These are phyloP conservation scores for Solanum pimpinellifolium DNA, from an alignment of 257 asterid species.

Conservation along the genomic window DNA sequence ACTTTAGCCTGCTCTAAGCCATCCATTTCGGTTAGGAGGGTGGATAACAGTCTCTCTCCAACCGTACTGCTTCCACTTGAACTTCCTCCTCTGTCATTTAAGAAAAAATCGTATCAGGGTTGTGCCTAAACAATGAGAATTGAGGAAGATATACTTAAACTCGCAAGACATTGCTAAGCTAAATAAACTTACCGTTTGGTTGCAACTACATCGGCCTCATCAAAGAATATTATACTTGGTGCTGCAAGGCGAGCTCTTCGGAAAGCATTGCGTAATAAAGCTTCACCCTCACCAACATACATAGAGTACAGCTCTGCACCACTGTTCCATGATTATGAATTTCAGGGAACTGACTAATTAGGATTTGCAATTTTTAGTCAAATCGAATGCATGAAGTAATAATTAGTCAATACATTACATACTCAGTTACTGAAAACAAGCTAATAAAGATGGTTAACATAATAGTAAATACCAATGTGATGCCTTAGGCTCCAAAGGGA, in stretches of 20 bases:
- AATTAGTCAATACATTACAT: background rate
- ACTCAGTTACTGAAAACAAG: background rate
- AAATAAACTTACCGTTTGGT: constrained; percentile 49
- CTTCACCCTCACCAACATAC: constrained; percentile 99
- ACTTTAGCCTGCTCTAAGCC: constrained; percentile 93
- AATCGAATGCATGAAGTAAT: background rate
- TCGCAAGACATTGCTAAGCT: background rate
- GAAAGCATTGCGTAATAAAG: constrained; percentile 75
- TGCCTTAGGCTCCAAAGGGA: background rate
- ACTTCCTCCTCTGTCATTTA: constrained; percentile 64
- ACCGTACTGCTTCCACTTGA: constrained; percentile 62
- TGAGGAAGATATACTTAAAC: background rate
- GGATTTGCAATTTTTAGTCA: background rate
- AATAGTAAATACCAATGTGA: background rate
- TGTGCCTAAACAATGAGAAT: background rate
- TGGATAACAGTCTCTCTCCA: constrained; percentile 84
- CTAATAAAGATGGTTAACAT: background rate
- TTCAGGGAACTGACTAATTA: background rate
- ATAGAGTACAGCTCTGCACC: constrained; percentile 84
- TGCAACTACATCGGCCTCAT: constrained; percentile 90
- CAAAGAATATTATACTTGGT: constrained; percentile 92
- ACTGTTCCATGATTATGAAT: constrained; percentile 30
- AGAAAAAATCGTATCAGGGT: background rate
- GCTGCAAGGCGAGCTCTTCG: constrained; percentile 93
- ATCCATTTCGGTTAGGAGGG: constrained; percentile 95